Conservation (phyloP, 2,329 filamentous ascomycete genomes). For the Harringtonia aguacate region DNA sequence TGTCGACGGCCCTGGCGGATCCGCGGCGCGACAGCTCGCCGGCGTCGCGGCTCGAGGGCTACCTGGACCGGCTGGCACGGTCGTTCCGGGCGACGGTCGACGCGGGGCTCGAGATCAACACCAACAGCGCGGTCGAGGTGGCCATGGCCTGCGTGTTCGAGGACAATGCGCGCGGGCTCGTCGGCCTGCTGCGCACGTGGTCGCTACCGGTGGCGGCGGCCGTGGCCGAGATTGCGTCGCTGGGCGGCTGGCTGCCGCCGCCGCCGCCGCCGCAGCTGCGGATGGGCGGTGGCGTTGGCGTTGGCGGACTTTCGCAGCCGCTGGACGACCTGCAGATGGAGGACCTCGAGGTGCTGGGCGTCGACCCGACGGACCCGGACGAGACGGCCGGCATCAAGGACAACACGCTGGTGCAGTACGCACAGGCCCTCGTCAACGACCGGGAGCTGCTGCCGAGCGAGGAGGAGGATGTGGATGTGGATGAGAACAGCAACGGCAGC, state of each 20-base stretch:
- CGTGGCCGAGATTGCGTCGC: conserved; percentile 72
- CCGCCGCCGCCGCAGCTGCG: conserved; percentile 30
- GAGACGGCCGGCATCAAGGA: conserved; percentile 63
- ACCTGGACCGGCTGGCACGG: conserved; percentile 61
- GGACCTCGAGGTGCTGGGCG: conserved; percentile 72
- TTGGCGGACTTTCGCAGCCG: conserved; percentile 54
- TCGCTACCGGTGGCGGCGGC: conserved; percentile 70
- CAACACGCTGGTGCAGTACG: conserved; percentile 66
- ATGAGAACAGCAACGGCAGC: conserved; percentile 13
- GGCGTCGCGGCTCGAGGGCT: conserved; percentile 45
- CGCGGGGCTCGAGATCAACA: conserved; percentile 68
- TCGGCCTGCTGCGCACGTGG: conserved; percentile 67
- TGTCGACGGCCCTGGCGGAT: background rate
- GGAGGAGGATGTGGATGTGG: conserved; percentile 15
- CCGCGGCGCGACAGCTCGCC: conserved; percentile 7
- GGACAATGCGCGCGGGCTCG: conserved; percentile 64
- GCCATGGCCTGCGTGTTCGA: conserved; percentile 75
- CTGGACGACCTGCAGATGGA: conserved; percentile 62
- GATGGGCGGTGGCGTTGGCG: conserved; percentile 27
- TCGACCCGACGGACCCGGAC: conserved; percentile 48
- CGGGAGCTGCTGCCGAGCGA: conserved; percentile 30
- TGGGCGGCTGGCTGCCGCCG: conserved; percentile 70
- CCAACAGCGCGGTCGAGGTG: conserved; percentile 65
- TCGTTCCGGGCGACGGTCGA: conserved; percentile 59
- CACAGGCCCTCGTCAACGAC: conserved; percentile 51